These are phyloP conservation scores for Boletus sp. DNA, from an alignment of 1,284 basidiomycete species.

Conservation along the genomic window DNA sequence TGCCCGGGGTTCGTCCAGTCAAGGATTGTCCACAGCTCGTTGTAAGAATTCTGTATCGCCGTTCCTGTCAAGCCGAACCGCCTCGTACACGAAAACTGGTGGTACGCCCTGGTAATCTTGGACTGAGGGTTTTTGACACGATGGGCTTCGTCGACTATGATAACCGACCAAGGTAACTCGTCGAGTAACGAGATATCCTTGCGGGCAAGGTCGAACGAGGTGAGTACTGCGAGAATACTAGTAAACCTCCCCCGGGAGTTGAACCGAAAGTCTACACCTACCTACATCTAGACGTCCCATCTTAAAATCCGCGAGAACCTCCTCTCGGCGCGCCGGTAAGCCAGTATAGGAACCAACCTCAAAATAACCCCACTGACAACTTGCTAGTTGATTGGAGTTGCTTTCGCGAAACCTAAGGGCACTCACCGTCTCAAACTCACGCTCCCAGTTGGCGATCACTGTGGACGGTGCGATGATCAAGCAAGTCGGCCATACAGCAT, in stretches of 20 bases:
- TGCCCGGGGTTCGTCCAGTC: constrained; percentile 77
- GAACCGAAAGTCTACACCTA: constrained; percentile 36
- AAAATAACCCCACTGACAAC: constrained; percentile 73
- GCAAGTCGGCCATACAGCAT: constrained; percentile 75
- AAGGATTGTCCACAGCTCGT: constrained; percentile 81
- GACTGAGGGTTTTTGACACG: constrained; percentile 71
- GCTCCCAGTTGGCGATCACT: constrained; percentile 78
- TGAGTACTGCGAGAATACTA: constrained; percentile 51
- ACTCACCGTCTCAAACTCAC: constrained; percentile 70
- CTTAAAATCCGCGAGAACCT: constrained; percentile 65
- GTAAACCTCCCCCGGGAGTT: not conserved
- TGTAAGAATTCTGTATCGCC: constrained; percentile 83
- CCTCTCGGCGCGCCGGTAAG: constrained; percentile 45
- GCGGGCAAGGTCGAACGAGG: constrained; percentile 68
- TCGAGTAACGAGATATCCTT: constrained; percentile 65
- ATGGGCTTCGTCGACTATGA: constrained; percentile 84
- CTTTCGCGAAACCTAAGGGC: constrained; percentile 13
- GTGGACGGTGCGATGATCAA: constrained; percentile 79
- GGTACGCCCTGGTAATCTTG: constrained; percentile 62
- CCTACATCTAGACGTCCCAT: constrained; percentile 73
- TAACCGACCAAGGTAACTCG: constrained; percentile 61
- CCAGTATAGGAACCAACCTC: constrained; percentile 72
- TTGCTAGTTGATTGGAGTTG: not conserved
- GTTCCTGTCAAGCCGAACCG: constrained; percentile 83
- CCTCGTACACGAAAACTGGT: constrained; percentile 56